These are phyloP conservation scores for Marasmius tenuissimus DNA, from an alignment of 1,284 basidiomycete genomes.

Conservation along the genomic window DNA sequence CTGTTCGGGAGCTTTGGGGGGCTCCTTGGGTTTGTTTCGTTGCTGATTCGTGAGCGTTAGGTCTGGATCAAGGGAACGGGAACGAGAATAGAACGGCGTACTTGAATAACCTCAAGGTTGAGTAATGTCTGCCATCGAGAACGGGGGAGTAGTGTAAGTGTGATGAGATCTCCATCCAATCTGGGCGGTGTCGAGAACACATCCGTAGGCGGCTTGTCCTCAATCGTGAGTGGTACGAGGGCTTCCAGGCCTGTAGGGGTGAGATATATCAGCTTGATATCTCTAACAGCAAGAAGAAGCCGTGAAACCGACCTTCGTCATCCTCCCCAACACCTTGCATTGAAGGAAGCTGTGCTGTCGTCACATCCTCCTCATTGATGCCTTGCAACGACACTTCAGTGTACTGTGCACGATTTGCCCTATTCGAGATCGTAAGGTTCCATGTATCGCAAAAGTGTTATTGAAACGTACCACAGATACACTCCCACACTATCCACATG, in stretches of 20 bases:
- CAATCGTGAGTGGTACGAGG: conserved; percentile 49
- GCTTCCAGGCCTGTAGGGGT: conserved; percentile 58
- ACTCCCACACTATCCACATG: conserved; percentile 95
- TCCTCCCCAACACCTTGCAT: conserved; percentile 81
- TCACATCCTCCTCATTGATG: conserved; percentile 74
- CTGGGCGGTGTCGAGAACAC: conserved; percentile 85
- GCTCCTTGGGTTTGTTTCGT: conserved; percentile 95
- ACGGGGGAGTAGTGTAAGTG: conserved; percentile 89
- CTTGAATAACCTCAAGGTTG: conserved; percentile 94
- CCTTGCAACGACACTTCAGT: conserved; percentile 82
- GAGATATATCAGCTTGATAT: conserved; percentile 4
- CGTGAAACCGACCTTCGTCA: conserved; percentile 44
- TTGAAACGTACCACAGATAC: conserved; percentile 75
- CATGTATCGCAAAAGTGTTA: neutral
- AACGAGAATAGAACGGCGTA: conserved; percentile 25
- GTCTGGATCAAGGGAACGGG: neutral
- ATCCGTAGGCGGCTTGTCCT: conserved; percentile 61
- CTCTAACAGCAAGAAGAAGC: neutral
- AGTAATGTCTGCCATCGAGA: conserved; percentile 95
- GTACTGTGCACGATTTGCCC: conserved; percentile 96
- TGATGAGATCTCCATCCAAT: conserved; percentile 84
- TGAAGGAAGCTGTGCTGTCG: conserved; percentile 74
- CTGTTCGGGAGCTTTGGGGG: conserved; percentile 91
- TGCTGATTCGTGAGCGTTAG: conserved; percentile 51
- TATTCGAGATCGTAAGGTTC: conserved; percentile 25